Conservation (phyloP, 768 basidiomycete genomes). For the Kwoniella mangroviensis region DNA sequence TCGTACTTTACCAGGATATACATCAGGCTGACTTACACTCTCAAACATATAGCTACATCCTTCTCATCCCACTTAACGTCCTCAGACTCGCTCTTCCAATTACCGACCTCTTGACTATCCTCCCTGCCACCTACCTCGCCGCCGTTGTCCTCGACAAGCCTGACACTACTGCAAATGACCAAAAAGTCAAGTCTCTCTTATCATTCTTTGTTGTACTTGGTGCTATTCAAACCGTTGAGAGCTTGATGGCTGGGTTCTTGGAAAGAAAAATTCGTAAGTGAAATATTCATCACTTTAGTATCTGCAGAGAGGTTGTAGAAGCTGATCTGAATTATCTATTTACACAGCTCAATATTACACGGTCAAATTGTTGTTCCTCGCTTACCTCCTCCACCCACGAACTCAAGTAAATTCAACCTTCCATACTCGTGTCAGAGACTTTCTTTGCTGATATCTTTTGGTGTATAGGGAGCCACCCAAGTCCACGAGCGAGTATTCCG, state of each 20-base stretch:
- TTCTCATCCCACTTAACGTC: conserved; percentile 51
- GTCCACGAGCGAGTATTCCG: conserved; percentile 38
- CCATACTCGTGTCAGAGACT: neutral
- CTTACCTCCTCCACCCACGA: conserved; percentile 49
- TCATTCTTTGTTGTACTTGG: conserved; percentile 50
- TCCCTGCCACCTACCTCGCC: conserved; percentile 45
- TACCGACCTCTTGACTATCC: conserved; percentile 44
- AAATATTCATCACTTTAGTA: neutral
- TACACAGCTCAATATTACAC: conserved; percentile 52
- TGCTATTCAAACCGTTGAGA: conserved; percentile 45
- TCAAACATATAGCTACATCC: conserved; percentile 39
- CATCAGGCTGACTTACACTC: conserved; percentile 1
- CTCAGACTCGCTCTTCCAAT: conserved; percentile 46
- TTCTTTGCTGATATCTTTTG: neutral
- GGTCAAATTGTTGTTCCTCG: conserved; percentile 51
- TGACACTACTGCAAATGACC: conserved; percentile 23
- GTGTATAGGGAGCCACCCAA: conserved; percentile 33
- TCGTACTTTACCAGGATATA: neutral
- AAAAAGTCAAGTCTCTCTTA: conserved; percentile 38
- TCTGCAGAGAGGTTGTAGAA: neutral
- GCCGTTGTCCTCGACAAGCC: conserved; percentile 34
- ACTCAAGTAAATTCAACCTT: conserved; percentile 34
- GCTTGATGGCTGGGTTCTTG: conserved; percentile 42
- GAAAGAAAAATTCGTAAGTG: conserved; percentile 47
- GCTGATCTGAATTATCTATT: conserved; percentile 1